These are phyloP conservation scores for Oryza australiensis DNA, from an alignment of 176 grass and related monocot species.

Conservation along the genomic window DNA sequence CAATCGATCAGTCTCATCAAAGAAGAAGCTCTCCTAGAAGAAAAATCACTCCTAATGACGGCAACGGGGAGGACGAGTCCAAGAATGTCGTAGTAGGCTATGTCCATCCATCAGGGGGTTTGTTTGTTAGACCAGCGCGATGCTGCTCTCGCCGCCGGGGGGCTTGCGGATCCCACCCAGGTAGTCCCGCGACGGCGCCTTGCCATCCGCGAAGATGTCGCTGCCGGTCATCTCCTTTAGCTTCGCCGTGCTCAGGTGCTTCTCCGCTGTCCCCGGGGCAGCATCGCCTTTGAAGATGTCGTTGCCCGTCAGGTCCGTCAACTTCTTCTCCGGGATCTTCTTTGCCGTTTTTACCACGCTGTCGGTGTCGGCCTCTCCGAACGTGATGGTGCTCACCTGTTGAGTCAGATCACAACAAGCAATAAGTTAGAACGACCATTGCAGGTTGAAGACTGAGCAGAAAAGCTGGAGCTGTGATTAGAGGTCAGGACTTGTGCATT, in stretches of 20 bases:
- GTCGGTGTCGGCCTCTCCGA: constrained; percentile 61
- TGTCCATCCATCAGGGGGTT: constrained; percentile 48
- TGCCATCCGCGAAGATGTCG: constrained; percentile 81
- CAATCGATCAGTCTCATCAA: constrained; percentile 54
- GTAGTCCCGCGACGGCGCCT: constrained; percentile 66
- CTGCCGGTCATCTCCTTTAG: constrained; percentile 89
- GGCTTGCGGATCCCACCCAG: constrained; percentile 94
- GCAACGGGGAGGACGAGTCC: constrained; percentile 23
- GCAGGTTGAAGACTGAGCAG: neutral
- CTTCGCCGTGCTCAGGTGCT: constrained; percentile 78
- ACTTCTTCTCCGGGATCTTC: constrained; percentile 75
- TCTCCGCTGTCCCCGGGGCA: constrained; percentile 49
- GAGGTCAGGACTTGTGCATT: constrained; percentile 45
- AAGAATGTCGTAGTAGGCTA: constrained; percentile 39
- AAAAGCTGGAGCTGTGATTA: neutral
- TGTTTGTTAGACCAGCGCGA: constrained; percentile 70
- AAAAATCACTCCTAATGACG: constrained; percentile 53
- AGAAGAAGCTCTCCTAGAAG: constrained; percentile 37
- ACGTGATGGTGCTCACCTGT: constrained; percentile 64
- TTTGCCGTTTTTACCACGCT: constrained; percentile 75
- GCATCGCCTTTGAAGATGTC: constrained; percentile 75
- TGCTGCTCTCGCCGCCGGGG: constrained; percentile 92
- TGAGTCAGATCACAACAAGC: neutral
- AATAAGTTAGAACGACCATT: neutral
- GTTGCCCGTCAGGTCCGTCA: constrained; percentile 80